Percentiles rank a stretch among this genome's conserved stretches.
phyloP scores from a whole-genome alignment of 345 rosid species.

The Psidium friedrichsthalianum region DNA sequence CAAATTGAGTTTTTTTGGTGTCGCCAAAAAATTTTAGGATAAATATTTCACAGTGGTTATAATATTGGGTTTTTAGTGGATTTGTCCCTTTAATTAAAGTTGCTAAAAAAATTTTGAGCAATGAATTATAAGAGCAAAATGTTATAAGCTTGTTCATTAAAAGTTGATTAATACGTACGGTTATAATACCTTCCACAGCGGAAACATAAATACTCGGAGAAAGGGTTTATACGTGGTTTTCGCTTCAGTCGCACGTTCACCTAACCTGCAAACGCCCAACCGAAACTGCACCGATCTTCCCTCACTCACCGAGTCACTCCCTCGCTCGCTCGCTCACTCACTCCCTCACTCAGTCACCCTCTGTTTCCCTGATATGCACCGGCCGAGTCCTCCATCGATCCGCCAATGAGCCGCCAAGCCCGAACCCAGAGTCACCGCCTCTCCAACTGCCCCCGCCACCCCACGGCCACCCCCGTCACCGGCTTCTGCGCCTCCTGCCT shows the following conservation, averaged over 20 bases:
- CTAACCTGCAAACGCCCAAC: background rate
- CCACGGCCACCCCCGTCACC: conserved; percentile 34
- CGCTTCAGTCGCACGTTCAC: background rate
- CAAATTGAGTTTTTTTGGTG: no score
- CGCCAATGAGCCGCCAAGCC: conserved; percentile 34
- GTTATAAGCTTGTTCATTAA: background rate
- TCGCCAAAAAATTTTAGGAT: no score
- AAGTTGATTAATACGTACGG: background rate
- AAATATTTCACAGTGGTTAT: no score
- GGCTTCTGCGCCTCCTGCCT: conserved; percentile 77
- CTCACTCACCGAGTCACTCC: background rate
- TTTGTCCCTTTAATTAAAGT: background rate
- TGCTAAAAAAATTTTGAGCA: background rate
- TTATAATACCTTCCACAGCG: background rate
- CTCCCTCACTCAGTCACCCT: background rate
- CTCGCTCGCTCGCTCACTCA: background rate
- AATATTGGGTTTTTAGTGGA: no score
- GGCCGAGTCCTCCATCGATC: conserved; percentile 23
- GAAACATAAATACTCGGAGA: background rate
- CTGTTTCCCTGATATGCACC: background rate
- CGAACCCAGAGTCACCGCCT: conserved; percentile 22
- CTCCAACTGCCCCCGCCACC: conserved; percentile 51
- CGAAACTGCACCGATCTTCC: background rate
- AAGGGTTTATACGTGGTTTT: background rate
- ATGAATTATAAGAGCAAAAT: background rate